Percentiles rank a stretch among this genome's conserved stretches.
Evolutionary conservation across 306 rosid genomes (phyloP).

Genomic region (Pterocarpus santalinus): DNA sequence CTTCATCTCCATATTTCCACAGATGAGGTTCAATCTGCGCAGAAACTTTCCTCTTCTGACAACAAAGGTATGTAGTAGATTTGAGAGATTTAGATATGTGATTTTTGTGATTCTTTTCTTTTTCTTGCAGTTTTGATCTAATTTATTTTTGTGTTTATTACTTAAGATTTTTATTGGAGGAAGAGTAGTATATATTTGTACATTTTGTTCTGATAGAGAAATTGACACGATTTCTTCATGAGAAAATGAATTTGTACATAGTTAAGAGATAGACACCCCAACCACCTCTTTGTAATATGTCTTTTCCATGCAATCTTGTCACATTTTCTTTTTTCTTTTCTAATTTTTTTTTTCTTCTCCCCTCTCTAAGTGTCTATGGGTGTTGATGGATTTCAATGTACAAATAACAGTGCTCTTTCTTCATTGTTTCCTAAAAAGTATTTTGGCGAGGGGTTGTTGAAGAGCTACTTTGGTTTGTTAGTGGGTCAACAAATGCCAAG

Average conservation of each 20-base stretch:
- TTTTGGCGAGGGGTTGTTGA: conserved; percentile 99
- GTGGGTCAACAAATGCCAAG: conserved; percentile 98
- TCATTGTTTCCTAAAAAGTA: conserved; percentile 73
- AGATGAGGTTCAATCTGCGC: conserved; percentile 95
- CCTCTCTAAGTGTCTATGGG: no score
- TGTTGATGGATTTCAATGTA: no score
- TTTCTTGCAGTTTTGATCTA: conserved; percentile 25
- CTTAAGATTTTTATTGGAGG: conserved; percentile 25
- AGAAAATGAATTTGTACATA: no score
- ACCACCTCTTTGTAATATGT: no score
- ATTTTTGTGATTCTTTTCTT: conserved; percentile 13
- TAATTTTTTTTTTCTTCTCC: no score
- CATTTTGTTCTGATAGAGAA: conserved; percentile 36
- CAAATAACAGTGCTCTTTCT: no score
- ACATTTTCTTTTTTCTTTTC: no score
- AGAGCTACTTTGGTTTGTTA: conserved; percentile 98
- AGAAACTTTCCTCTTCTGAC: conserved; percentile 89
- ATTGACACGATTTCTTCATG: conserved; percentile 54
- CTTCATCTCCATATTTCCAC: conserved; percentile 43
- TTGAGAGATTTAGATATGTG: conserved; percentile 32
- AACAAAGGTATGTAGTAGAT: conserved; percentile 76
- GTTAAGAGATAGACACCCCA: no score
- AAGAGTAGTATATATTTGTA: conserved; percentile 39
- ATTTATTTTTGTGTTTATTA: neutral
- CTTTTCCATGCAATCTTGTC: no score